Percentiles rank a stretch among this genome's conserved stretches.
Evolutionary conservation across 2,329 filamentous ascomycete species (phyloP).

Genomic region (Neurospora sp.): DNA sequence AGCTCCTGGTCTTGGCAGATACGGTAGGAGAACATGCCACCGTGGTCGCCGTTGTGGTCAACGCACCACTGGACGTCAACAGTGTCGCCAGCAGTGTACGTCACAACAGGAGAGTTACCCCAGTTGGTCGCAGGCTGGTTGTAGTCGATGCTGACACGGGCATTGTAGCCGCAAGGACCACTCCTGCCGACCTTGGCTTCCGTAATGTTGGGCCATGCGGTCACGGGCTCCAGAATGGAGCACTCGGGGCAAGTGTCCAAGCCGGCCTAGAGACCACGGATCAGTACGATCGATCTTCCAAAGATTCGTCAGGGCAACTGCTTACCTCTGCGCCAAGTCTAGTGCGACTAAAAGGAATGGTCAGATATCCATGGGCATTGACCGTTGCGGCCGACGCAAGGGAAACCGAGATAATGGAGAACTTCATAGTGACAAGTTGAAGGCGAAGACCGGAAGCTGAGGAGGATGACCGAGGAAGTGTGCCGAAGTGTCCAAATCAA

Average conservation of each 20-base stretch:
- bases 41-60: constrained; percentile 46
- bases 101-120: constrained; percentile 33
- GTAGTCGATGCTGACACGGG: constrained; percentile 42
- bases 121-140: constrained; percentile 35
- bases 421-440: constrained; percentile 11
- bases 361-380: constrained; percentile 35
- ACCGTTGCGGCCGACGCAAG: constrained; percentile 11
- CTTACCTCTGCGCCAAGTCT: constrained; percentile 33
- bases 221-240: constrained; percentile 43
- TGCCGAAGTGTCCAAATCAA: background rate
- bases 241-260: constrained; percentile 44
- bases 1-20: constrained; percentile 42
- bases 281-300: constrained; percentile 2
- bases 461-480: background rate
- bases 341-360: constrained; percentile 32
- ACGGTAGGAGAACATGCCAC: constrained; percentile 46
- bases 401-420: constrained; percentile 2
- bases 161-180: constrained; percentile 45
- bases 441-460: background rate
- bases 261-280: constrained; percentile 27
- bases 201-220: constrained; percentile 38
- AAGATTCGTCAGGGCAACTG: background rate
- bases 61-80: constrained; percentile 46
- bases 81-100: constrained; percentile 34
- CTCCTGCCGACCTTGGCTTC: constrained; percentile 35